phyloP scores from a whole-genome alignment of 495 filamentous ascomycete genomes.

The Aspergillus nidulans region DNA sequence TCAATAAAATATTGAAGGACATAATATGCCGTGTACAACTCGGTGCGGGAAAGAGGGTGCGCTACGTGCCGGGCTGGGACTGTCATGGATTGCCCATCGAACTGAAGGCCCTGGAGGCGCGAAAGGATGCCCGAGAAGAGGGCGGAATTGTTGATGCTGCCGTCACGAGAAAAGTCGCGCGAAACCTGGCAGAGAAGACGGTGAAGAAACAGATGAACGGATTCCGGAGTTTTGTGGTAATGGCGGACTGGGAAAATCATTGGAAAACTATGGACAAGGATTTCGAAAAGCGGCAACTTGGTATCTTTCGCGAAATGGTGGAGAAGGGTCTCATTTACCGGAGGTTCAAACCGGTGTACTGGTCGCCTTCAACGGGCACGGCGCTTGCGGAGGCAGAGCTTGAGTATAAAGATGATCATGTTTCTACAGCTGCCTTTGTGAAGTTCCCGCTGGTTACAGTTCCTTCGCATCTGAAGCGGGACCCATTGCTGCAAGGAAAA shows the following conservation, averaged over 20 bases:
- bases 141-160: slow-evolving; percentile 26
- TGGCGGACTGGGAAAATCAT: slow-evolving; percentile 88
- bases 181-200: slow-evolving; percentile 67
- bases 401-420: slow-evolving; percentile 85
- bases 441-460: slow-evolving; percentile 64
- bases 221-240: slow-evolving; percentile 81
- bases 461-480: slow-evolving; percentile 38
- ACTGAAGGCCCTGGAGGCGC: slow-evolving; percentile 79
- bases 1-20: slow-evolving; percentile 98
- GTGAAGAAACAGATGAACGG: slow-evolving; percentile 75
- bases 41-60: slow-evolving; percentile 67
- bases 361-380: slow-evolving; percentile 86
- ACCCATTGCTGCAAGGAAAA: slow-evolving; percentile 30
- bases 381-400: slow-evolving; percentile 94
- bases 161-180: slow-evolving; percentile 65
- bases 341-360: slow-evolving; percentile 89
- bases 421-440: slow-evolving; percentile 75
- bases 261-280: slow-evolving; percentile 89
- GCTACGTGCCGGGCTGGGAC: slow-evolving; percentile 96
- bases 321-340: slow-evolving; percentile 81
- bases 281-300: slow-evolving; percentile 83
- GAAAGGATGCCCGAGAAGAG: slow-evolving; percentile 24
- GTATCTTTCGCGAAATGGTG: slow-evolving; percentile 81
- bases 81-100: slow-evolving; percentile 98
- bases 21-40: slow-evolving; percentile 79